phyloP scores from a whole-genome alignment of 176 grass and related monocot genomes.

The Rhynchospora pubera region DNA sequence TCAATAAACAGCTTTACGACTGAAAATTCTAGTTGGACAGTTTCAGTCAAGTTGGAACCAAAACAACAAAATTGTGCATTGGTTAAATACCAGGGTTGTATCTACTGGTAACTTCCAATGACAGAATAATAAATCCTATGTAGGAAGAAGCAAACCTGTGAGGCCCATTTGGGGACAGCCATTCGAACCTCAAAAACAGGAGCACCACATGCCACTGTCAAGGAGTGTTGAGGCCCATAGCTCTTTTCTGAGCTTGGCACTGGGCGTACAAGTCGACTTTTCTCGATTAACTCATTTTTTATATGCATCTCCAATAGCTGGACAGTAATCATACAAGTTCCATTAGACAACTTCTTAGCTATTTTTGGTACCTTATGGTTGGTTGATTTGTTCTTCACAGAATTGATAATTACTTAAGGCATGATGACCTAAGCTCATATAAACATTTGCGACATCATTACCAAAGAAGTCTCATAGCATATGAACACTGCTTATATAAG shows the following conservation, averaged over 20 bases:
- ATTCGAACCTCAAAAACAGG: constrained; percentile 61
- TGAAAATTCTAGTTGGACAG: not conserved
- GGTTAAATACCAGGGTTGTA: not conserved
- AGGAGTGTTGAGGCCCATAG: constrained; percentile 36
- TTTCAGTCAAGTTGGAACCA: not conserved
- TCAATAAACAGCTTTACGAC: not conserved
- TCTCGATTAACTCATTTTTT: constrained; percentile 68
- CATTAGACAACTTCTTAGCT: not conserved
- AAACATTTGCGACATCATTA: not conserved
- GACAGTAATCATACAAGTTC: not conserved
- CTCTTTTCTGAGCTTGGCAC: constrained; percentile 23
- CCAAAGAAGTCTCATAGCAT: not conserved
- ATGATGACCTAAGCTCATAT: not conserved
- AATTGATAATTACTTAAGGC: not conserved
- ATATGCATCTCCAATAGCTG: constrained; percentile 59
- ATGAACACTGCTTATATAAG: not conserved
- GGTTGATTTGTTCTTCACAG: not conserved
- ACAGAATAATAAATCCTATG: constrained; percentile 2
- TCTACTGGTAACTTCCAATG: not conserved
- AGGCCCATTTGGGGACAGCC: constrained; percentile 59
- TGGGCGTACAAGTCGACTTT: constrained; percentile 43
- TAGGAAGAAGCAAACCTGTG: constrained; percentile 45
- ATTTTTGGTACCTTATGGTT: not conserved
- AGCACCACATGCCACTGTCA: constrained; percentile 56
- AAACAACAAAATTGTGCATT: not conserved